phyloP scores from a whole-genome alignment of 805 yeast genomes.

The Pichia gijzeniarum region DNA sequence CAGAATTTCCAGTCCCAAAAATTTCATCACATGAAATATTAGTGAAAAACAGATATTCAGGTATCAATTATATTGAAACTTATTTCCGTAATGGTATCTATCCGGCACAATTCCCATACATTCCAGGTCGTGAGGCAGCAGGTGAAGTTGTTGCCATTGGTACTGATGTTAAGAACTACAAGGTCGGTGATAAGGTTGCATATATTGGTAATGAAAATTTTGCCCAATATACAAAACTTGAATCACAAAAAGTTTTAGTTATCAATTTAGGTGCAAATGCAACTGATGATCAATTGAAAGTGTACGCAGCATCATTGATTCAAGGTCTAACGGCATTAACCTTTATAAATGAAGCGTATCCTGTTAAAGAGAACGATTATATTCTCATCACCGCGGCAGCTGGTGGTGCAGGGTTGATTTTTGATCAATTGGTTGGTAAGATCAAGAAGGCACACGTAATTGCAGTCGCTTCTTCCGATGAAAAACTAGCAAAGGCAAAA shows the following conservation, averaged over 20 bases:
- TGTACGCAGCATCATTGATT: constrained; percentile 54
- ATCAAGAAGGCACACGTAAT: constrained; percentile 70
- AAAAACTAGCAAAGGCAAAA: constrained; percentile 61
- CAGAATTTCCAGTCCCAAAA: constrained; percentile 52
- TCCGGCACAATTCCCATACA: constrained; percentile 51
- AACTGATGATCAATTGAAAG: constrained; percentile 43
- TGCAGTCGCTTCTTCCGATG: constrained; percentile 77
- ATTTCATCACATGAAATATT: constrained; percentile 53
- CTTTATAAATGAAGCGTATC: constrained; percentile 58
- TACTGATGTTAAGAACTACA: constrained; percentile 41
- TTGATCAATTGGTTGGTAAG: constrained; percentile 54
- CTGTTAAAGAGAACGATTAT: constrained; percentile 61
- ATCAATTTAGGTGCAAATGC: constrained; percentile 44
- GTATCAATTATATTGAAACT: constrained; percentile 76
- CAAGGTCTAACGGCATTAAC: constrained; percentile 81
- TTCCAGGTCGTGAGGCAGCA: constrained; percentile 65
- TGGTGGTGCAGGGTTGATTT: constrained; percentile 82
- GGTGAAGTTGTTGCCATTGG: constrained; percentile 69
- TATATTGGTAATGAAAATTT: constrained; percentile 49
- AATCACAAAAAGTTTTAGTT: constrained; percentile 29
- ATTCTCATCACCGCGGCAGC: constrained; percentile 89
- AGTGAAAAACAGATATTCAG: constrained; percentile 68
- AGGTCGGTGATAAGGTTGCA: constrained; percentile 68
- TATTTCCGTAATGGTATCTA: constrained; percentile 80
- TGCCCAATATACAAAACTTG: constrained; percentile 63